Percentiles rank a stretch among this genome's conserved stretches.
Evolutionary conservation across 139 green algal genomes (phyloP).

Genomic region (Edaphochlamys debaryana): DNA sequence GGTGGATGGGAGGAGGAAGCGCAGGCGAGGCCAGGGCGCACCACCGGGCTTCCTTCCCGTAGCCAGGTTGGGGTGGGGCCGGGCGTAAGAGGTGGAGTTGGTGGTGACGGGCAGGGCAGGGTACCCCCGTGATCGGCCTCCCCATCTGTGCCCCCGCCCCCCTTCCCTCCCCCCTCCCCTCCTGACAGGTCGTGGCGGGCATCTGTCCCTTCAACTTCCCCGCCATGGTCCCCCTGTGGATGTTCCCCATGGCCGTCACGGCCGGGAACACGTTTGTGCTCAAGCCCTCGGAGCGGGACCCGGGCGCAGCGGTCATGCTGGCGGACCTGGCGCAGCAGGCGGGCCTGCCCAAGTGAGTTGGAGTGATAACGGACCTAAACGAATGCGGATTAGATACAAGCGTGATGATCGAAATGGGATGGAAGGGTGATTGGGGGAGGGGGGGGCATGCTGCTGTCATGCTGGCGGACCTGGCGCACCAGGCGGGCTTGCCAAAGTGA

Average conservation of each 20-base stretch:
- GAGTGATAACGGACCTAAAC: no score
- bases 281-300: conserved; percentile 90
- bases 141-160: no score
- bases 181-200: conserved; percentile 72
- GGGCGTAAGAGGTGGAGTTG: no score
- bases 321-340: conserved; percentile 85
- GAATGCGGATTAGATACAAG: no score
- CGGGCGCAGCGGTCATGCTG: conserved; percentile 84
- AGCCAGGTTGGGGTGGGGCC: no score
- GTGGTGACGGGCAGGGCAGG: no score
- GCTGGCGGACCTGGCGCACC: conserved; percentile 82
- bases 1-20: background rate
- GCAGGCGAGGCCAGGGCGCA: background rate
- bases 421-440: no score
- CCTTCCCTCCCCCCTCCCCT: no score
- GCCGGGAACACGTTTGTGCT: conserved; percentile 91
- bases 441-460: conserved; percentile 84
- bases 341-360: conserved; percentile 80
- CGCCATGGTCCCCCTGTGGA: conserved; percentile 87
- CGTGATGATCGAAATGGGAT: no score
- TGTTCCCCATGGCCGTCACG: conserved; percentile 86
- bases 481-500: conserved; percentile 86
- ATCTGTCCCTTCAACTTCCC: conserved; percentile 99
- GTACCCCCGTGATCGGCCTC: no score
- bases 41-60: no score